Evolutionary conservation across 148 eudicot species (phyloP).

Genomic region (Rhododendron williamsianum): DNA sequence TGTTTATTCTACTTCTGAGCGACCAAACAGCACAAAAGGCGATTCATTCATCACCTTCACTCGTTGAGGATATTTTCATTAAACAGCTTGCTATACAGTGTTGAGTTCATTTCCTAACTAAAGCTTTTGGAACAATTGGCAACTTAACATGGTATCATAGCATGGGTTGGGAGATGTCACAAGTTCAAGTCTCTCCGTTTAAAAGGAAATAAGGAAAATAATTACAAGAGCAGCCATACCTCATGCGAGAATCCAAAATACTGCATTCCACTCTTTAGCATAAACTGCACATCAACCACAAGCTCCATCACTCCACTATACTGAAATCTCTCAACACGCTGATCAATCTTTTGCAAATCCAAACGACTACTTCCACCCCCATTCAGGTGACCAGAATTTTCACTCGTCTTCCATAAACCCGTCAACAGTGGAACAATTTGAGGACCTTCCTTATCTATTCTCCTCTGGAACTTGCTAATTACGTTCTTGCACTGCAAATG

Average conservation of each 20-base stretch:
- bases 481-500: conserved; percentile 80
- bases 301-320: conserved; percentile 73
- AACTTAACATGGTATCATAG: background rate
- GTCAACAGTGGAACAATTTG: conserved; percentile 75
- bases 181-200: background rate
- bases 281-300: conserved; percentile 74
- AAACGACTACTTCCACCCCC: conserved; percentile 47
- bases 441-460: conserved; percentile 81
- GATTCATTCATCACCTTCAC: background rate
- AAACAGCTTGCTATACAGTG: background rate
- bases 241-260: conserved; percentile 69
- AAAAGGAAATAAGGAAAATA: conserved; percentile 4
- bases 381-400: conserved; percentile 33
- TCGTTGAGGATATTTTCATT: background rate
- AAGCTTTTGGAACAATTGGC: background rate
- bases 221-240: conserved; percentile 34
- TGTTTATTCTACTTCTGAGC: background rate
- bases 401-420: conserved; percentile 79
- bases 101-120: background rate
- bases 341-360: conserved; percentile 68
- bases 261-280: conserved; percentile 71
- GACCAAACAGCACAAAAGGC: background rate
- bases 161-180: background rate
- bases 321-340: conserved; percentile 58
- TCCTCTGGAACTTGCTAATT: conserved; percentile 67